Conservation (phyloP, 2,329 filamentous ascomycete genomes). For the Parafenestella ontariensis region DNA sequence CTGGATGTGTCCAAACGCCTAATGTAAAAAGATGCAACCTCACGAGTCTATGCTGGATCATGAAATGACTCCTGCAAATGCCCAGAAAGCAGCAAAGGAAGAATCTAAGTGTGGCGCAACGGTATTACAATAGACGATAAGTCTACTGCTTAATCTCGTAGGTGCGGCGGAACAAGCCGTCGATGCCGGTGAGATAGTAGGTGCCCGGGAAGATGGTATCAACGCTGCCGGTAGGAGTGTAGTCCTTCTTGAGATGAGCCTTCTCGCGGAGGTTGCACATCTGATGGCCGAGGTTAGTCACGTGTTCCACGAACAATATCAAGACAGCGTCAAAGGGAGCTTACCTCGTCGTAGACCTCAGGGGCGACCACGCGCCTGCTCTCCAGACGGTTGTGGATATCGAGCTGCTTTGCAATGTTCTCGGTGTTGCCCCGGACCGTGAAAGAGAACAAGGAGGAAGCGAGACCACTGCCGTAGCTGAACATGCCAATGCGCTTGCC, state of each 20-base stretch:
- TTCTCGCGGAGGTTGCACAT: constrained; percentile 61
- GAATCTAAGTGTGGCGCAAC: constrained; percentile 26
- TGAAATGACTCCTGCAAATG: constrained; percentile 46
- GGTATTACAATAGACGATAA: constrained; percentile 8
- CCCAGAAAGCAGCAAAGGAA: constrained; percentile 40
- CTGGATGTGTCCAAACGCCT: constrained; percentile 22
- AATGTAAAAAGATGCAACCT: constrained; percentile 27
- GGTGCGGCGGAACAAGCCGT: constrained; percentile 59
- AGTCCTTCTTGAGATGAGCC: constrained; percentile 60
- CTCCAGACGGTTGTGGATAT: constrained; percentile 56
- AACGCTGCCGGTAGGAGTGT: constrained; percentile 53
- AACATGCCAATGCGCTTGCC: constrained; percentile 61
- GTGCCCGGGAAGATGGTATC: constrained; percentile 57
- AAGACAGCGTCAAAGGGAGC: constrained; percentile 19
- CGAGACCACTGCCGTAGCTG: constrained; percentile 61
- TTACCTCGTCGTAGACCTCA: constrained; percentile 57
- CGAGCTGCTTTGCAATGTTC: constrained; percentile 56
- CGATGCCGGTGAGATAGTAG: constrained; percentile 59
- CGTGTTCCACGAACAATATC: constrained; percentile 14
- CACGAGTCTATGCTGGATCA: constrained; percentile 38
- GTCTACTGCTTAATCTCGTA: constrained; percentile 59
- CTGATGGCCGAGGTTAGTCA: constrained; percentile 43
- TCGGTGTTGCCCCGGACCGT: constrained; percentile 55
- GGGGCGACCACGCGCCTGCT: constrained; percentile 55
- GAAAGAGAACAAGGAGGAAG: constrained; percentile 59